Evolutionary conservation across 345 rosid genomes (phyloP).

Genomic region (Syzygium oleosum): DNA sequence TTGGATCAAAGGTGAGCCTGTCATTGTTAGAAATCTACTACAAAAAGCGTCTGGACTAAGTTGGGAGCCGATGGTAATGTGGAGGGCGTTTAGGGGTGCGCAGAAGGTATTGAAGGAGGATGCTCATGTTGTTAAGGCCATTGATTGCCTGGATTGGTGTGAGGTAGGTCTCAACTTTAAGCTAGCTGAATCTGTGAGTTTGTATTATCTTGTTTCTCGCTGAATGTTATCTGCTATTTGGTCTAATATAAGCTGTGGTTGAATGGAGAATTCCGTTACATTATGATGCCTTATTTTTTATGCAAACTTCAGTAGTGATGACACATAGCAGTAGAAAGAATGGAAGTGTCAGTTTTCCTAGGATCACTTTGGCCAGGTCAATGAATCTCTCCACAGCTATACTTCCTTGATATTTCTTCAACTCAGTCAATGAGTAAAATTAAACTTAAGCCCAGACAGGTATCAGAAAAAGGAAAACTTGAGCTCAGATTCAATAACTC

Average conservation of each 20-base stretch:
- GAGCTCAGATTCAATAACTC: background rate
- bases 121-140: conserved; percentile 33
- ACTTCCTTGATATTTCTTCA: background rate
- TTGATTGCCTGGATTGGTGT: conserved; percentile 53
- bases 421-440: background rate
- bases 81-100: conserved; percentile 48
- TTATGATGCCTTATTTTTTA: background rate
- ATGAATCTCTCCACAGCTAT: background rate
- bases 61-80: conserved; percentile 72
- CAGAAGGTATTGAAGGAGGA: conserved; percentile 26
- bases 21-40: conserved; percentile 38
- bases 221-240: background rate
- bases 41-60: conserved; percentile 43
- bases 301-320: background rate
- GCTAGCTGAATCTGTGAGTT: background rate
- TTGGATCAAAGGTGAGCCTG: conserved; percentile 58
- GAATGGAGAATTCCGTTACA: background rate
- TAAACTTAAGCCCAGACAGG: background rate
- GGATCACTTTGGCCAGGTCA: background rate
- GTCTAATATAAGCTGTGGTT: background rate
- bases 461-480: background rate
- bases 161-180: conserved; percentile 23
- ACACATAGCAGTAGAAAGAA: background rate
- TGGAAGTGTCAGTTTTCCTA: background rate
- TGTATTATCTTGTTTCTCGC: background rate